A percentile compares a stretch with the other conserved stretches of the same genome.
These are phyloP conservation scores for Botrytis paeoniae DNA, from an alignment of 2,329 filamentous ascomycete species.

Conservation along the genomic window DNA sequence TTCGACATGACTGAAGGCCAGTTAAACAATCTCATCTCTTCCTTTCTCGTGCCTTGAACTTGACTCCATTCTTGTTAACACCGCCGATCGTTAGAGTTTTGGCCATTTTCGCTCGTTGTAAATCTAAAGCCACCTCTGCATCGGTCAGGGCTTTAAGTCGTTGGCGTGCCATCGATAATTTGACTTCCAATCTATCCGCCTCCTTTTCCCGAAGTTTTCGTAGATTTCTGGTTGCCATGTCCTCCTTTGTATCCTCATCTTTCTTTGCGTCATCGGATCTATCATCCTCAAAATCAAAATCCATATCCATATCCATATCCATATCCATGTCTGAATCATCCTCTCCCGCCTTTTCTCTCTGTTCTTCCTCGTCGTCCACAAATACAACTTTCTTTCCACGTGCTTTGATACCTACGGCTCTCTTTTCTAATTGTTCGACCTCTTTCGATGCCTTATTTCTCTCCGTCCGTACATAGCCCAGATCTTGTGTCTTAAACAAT, in stretches of 20 bases:
- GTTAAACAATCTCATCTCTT: constrained; percentile 46
- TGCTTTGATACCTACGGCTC: constrained; percentile 43
- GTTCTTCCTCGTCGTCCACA: constrained; percentile 35
- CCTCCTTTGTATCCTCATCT: constrained; percentile 19
- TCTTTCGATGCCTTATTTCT: constrained; percentile 59
- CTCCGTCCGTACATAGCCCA: constrained; percentile 62
- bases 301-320: constrained; percentile 29
- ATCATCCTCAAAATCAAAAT: constrained; percentile 29
- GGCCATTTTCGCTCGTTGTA: constrained; percentile 61
- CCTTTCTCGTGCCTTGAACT: constrained; percentile 60
- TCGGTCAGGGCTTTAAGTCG: constrained; percentile 54
- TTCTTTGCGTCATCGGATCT: constrained; percentile 25
- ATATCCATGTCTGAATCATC: constrained; percentile 34
- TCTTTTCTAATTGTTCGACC: constrained; percentile 53
- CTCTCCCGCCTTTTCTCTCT: constrained; percentile 25
- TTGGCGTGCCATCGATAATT: constrained; percentile 50
- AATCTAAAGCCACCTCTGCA: constrained; percentile 55
- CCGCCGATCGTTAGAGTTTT: constrained; percentile 61
- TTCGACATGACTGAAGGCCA: constrained; percentile 33
- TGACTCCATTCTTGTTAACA: constrained; percentile 57
- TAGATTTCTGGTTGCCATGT: constrained; percentile 37
- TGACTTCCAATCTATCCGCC: constrained; percentile 47
- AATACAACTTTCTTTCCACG: constrained; percentile 40
- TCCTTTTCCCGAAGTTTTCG: constrained; percentile 46
- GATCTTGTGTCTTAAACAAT: constrained; percentile 66